These are phyloP conservation scores for Phialophora chinensis DNA, from an alignment of 2,329 filamentous ascomycete species.

Conservation along the genomic window DNA sequence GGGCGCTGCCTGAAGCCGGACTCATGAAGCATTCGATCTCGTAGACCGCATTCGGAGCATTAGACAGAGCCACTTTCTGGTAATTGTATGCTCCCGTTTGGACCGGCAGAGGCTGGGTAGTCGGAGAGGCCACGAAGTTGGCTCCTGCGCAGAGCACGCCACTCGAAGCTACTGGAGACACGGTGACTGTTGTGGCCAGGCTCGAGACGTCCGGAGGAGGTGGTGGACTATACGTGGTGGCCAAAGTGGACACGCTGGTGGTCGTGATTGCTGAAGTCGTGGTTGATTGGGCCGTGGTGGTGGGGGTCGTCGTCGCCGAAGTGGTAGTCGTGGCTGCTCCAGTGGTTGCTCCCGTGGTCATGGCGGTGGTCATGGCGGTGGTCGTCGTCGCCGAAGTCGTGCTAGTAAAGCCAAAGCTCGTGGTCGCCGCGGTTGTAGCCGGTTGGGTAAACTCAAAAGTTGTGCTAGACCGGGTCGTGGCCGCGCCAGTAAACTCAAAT, in stretches of 20 bases:
- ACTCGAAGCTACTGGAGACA: not conserved
- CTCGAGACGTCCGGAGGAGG: slow-evolving; percentile 12
- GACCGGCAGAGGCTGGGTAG: slow-evolving; percentile 12
- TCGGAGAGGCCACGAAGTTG: slow-evolving; percentile 16
- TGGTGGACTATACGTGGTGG: slow-evolving; percentile 24
- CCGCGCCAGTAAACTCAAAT: too few species aligned
- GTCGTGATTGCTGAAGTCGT: slow-evolving; percentile 13
- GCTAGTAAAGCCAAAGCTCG: not conserved
- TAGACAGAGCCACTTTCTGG: slow-evolving; percentile 27
- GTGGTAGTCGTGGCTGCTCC: not conserved
- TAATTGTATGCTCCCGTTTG: slow-evolving; percentile 29
- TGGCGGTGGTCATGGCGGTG: slow-evolving; percentile 12
- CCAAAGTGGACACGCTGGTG: slow-evolving; percentile 14
- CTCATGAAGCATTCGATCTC: slow-evolving; percentile 32
- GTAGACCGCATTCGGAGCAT: slow-evolving; percentile 17
- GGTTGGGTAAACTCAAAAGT: too few species aligned
- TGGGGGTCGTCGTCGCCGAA: not conserved
- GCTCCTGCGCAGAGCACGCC: slow-evolving; percentile 21
- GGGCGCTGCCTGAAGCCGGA: not conserved
- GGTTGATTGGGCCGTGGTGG: slow-evolving; percentile 6
- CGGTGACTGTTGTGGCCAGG: slow-evolving; percentile 8
- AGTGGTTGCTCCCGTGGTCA: slow-evolving; percentile 21
- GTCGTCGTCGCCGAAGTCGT: too few species aligned
- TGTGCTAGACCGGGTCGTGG: too few species aligned
- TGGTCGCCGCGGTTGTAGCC: too few species aligned